A percentile compares a stretch with the other conserved stretches of the same genome.
phyloP scores from a whole-genome alignment of 192 early-diverging fungal species.

The Entomortierella parvispora region DNA sequence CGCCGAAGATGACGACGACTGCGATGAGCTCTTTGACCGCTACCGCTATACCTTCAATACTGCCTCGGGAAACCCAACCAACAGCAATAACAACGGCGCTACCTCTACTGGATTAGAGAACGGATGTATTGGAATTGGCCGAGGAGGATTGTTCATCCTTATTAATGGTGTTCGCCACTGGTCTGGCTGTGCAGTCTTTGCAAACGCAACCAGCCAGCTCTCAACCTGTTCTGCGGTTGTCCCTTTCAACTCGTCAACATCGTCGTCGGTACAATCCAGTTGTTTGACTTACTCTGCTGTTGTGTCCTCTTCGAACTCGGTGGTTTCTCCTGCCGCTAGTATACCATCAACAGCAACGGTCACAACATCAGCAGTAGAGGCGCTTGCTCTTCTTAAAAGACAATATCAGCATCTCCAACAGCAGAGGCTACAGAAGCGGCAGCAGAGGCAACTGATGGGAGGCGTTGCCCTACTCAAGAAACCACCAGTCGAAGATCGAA shows the following conservation, averaged over 20 bases:
- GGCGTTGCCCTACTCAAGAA: slow-evolving; percentile 21
- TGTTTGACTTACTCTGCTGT: no score
- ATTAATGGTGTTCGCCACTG: slow-evolving; percentile 27
- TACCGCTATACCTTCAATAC: not conserved
- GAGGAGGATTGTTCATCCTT: slow-evolving; percentile 10
- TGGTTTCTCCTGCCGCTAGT: not conserved
- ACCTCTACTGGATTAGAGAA: not conserved
- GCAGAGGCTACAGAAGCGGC: not conserved
- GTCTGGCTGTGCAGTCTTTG: slow-evolving; percentile 11
- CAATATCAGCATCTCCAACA: slow-evolving; percentile 10
- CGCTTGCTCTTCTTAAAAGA: not conserved
- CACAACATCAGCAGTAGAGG: not conserved
- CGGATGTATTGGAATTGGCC: not conserved
- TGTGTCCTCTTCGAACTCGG: no score
- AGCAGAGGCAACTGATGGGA: slow-evolving; percentile 8
- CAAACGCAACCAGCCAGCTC: not conserved
- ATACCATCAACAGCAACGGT: not conserved
- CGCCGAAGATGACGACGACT: not conserved
- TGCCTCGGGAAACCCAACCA: no score
- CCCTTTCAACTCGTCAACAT: not conserved
- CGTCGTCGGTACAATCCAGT: not conserved
- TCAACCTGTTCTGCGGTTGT: not conserved
- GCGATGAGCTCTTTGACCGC: not conserved
- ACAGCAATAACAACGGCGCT: no score
- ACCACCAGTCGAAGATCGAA: not conserved